A percentile compares a stretch with the other conserved stretches of the same genome.
Evolutionary conservation across 2,329 filamentous ascomycete genomes (phyloP).

Genomic region (Cyphellophora europaea): DNA sequence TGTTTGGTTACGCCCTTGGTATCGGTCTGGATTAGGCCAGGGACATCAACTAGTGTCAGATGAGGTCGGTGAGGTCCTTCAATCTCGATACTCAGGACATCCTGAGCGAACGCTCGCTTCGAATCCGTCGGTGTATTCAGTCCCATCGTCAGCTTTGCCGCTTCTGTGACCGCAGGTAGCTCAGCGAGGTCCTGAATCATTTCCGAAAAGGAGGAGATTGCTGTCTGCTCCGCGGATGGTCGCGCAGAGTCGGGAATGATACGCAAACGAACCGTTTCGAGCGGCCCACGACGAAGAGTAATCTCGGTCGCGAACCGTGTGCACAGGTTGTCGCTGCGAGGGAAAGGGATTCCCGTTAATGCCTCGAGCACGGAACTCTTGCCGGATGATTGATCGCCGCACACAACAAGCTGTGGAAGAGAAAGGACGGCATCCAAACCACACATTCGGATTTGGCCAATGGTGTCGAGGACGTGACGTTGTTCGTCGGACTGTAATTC

Average conservation of each 20-base stretch:
- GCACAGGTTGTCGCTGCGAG: conserved; percentile 21
- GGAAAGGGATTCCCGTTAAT: conserved; percentile 22
- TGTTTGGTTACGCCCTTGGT: conserved; percentile 32
- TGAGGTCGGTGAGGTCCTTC: conserved; percentile 28
- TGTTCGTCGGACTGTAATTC: background rate
- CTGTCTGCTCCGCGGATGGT: conserved; percentile 8
- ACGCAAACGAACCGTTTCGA: conserved; percentile 6
- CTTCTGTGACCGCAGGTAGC: conserved; percentile 2
- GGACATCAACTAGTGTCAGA: conserved; percentile 36
- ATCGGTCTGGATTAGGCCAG: conserved; percentile 29
- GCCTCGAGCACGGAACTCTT: conserved; percentile 24
- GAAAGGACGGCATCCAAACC: too few species aligned
- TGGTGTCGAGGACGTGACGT: conserved; percentile 39
- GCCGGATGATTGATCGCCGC: conserved; percentile 23
- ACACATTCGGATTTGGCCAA: conserved; percentile 38
- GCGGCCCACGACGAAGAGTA: conserved; percentile 13
- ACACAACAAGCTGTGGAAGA: conserved; percentile 23
- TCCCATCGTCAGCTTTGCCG: background rate
- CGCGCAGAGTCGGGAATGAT: conserved; percentile 16
- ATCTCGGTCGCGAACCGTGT: conserved; percentile 24
- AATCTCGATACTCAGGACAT: conserved; percentile 35
- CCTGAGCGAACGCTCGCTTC: conserved; percentile 30
- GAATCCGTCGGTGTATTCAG: too few species aligned
- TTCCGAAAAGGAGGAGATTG: conserved; percentile 16
- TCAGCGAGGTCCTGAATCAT: conserved; percentile 18